phyloP scores from a whole-genome alignment of 257 asterid genomes.

The Orobanche coerulescens region DNA sequence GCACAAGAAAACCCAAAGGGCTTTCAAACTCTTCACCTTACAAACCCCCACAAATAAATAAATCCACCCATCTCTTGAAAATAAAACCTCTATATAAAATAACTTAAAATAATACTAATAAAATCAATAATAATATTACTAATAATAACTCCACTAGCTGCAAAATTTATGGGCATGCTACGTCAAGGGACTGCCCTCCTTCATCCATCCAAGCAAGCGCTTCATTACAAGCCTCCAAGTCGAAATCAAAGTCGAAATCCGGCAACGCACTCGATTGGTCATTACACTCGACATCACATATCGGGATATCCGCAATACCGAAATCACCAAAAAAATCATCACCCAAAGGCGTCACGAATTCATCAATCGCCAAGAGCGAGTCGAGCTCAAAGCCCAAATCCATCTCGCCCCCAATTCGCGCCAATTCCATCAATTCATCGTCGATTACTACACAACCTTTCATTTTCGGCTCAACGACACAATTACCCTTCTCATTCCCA shows the following conservation, averaged over 20 bases:
- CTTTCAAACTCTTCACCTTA: conserved; percentile 9
- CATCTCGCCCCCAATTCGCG: conserved; percentile 38
- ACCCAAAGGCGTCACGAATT: conserved; percentile 30
- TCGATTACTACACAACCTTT: conserved; percentile 13
- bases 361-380: conserved; percentile 30
- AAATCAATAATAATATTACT: conserved; percentile 2
- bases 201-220: conserved; percentile 59
- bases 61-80: not conserved
- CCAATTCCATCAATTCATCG: conserved; percentile 32
- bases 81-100: not conserved
- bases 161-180: conserved; percentile 86
- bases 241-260: conserved; percentile 56
- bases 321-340: conserved; percentile 39
- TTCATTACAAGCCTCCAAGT: conserved; percentile 46
- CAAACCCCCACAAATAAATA: conserved; percentile 9
- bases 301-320: conserved; percentile 42
- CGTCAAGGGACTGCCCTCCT: conserved; percentile 49
- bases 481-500: not conserved
- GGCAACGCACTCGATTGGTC: conserved; percentile 33
- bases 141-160: conserved; percentile 30
- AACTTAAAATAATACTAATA: too few species aligned
- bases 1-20: conserved; percentile 49
- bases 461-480: not conserved
- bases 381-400: conserved; percentile 50
- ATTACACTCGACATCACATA: conserved; percentile 27